Conservation (phyloP, 2,329 filamentous ascomycete species). For the Herpomyces periplanetae region DNA sequence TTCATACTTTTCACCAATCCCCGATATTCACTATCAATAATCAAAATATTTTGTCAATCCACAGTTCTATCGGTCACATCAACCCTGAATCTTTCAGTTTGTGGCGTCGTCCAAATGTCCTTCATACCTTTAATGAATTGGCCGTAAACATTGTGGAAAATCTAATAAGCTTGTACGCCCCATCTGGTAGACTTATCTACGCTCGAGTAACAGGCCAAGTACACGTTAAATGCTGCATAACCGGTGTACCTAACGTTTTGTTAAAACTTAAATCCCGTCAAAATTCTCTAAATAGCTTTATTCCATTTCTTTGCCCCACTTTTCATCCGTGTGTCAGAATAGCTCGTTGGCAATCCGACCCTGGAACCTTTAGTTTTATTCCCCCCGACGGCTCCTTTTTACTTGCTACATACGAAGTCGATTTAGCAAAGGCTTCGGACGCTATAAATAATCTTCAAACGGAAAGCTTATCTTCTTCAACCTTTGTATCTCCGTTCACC, state of each 20-base stretch:
- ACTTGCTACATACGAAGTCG: conserved; percentile 68
- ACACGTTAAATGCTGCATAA: conserved; percentile 76
- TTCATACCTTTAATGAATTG: conserved; percentile 82
- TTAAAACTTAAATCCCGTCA: conserved; percentile 35
- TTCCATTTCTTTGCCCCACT: conserved; percentile 55
- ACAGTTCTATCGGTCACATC: not conserved
- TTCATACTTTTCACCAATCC: not conserved
- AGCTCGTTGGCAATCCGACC: conserved; percentile 51
- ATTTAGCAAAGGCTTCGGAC: conserved; percentile 27
- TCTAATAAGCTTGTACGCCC: conserved; percentile 48
- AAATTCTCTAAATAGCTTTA: no score
- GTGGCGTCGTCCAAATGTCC: conserved; percentile 64
- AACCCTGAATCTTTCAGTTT: conserved; percentile 12
- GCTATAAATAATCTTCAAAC: conserved; percentile 7
- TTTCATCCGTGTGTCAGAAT: conserved; percentile 85
- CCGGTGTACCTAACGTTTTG: conserved; percentile 61
- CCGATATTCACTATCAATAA: not conserved
- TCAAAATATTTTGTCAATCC: not conserved
- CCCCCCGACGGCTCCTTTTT: conserved; percentile 82
- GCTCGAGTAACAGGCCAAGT: conserved; percentile 71
- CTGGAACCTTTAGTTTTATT: conserved; percentile 74
- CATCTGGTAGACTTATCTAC: conserved; percentile 48
- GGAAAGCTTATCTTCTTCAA: conserved; percentile 6
- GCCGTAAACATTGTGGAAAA: conserved; percentile 88
- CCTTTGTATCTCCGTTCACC: conserved; percentile 7